A percentile compares a stretch with the other conserved stretches of the same genome.
These are phyloP conservation scores for Ceratocystis lukuohia DNA, from an alignment of 2,329 filamentous ascomycete species.

Conservation along the genomic window DNA sequence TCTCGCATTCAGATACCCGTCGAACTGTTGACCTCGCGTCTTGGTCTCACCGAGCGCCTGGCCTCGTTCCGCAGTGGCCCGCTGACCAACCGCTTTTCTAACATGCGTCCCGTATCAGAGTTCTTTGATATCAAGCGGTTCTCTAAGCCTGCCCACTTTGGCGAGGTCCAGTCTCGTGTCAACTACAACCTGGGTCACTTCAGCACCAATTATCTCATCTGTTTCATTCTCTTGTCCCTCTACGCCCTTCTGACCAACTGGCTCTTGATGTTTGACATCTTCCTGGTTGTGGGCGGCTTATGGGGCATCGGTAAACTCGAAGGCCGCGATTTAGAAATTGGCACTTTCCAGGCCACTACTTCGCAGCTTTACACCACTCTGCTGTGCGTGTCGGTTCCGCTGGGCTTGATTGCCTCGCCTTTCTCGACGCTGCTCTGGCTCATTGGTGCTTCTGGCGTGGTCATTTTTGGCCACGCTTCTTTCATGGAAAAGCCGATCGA, in stretches of 20 bases:
- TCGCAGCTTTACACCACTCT: constrained; percentile 91
- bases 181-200: constrained; percentile 97
- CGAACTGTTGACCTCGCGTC: constrained; percentile 77
- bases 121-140: constrained; percentile 94
- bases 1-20: constrained; percentile 83
- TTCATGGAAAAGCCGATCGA: constrained; percentile 98
- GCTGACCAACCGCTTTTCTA: constrained; percentile 72
- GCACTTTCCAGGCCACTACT: constrained; percentile 66
- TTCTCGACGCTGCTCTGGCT: constrained; percentile 84
- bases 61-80: constrained; percentile 60
- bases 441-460: constrained; percentile 86
- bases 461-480: constrained; percentile 85
- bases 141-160: constrained; percentile 85
- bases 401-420: constrained; percentile 74
- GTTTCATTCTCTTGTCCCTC: constrained; percentile 90
- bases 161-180: constrained; percentile 77
- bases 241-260: constrained; percentile 87
- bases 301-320: constrained; percentile 84
- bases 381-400: constrained; percentile 66
- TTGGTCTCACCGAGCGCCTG: constrained; percentile 78
- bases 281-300: constrained; percentile 74
- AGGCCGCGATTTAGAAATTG: constrained; percentile 77
- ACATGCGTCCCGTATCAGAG: constrained; percentile 79
- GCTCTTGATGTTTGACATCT: constrained; percentile 78
- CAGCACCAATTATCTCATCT: constrained; percentile 92